Base-by-base conservation (phyloP, 306 rosid species). In the Castanea sativa region DNA sequence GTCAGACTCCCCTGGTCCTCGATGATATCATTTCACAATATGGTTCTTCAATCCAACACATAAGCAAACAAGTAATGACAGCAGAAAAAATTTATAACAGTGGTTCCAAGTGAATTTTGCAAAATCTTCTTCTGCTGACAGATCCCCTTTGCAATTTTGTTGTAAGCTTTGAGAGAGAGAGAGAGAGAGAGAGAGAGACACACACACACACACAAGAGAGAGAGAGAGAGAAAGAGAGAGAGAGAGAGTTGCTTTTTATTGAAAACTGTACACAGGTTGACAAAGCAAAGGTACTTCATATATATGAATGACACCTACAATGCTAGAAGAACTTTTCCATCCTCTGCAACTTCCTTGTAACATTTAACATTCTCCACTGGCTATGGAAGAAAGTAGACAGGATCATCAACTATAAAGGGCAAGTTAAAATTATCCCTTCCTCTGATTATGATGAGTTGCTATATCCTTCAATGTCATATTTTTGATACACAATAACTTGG, bases 381-480 rank as follows among this genome's bases (percentile, higher is more conserved):
- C 55, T 56, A 78, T 20, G 38, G 35, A 57, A 18, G 68, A 55
- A 49, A 12, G 63, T 20, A 29, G 71, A 32, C 45, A 6, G 30
- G 20, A 64, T 4, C 45, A 61, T 23, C 69, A 77, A 55, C 29
- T 20, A 81, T 80, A 87, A 86, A 82, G 83, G 82, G 77, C 81
- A 76, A 41, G 68, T 74, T 78, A 75, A 75, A 75, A 77, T 76
- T 79, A 72, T 55, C 86, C 81, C 85, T 78, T 81, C 83, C 83
- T 78, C 72, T 78, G 83, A 43, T 73, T 76, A 74, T 89, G 79
- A 74, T 55, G 79, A 80, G 85, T 88, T 78, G 23, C 57, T 73
- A 77, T 89, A 93, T 74, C 91, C 97, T 41, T 88, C 94, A 71
- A 93, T 78, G 38, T 79, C 88, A 80, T 88, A 93, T 81, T 89